Conservation (phyloP, 441 rosid genomes). For the Populus tomentosa region DNA sequence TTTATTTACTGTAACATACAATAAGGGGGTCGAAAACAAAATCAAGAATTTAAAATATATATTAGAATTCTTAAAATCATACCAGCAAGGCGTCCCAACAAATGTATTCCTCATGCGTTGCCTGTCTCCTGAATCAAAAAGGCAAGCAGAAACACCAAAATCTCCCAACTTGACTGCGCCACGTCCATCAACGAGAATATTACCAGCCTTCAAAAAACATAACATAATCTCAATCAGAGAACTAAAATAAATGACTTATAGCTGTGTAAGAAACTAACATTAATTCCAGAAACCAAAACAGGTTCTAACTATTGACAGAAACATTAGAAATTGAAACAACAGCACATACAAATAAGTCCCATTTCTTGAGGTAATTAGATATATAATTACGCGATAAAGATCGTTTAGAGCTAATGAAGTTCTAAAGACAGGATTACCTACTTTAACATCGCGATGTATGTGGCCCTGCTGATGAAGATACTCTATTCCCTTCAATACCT, state of each 20-base stretch:
- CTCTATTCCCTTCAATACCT: conserved; percentile 82
- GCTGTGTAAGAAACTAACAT: neutral
- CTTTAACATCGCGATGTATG: conserved; percentile 97
- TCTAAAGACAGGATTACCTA: conserved; percentile 20
- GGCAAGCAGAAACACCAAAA: conserved; percentile 96
- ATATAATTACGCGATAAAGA: neutral
- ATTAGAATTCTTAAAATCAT: conserved; percentile 18
- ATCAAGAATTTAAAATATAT: neutral
- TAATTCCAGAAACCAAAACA: neutral
- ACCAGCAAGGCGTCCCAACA: conserved; percentile 99
- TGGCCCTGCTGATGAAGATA: conserved; percentile 99
- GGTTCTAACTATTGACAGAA: no score
- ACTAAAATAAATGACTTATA: neutral
- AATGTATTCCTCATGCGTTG: conserved; percentile 95
- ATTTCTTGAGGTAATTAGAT: no score
- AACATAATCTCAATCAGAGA: neutral
- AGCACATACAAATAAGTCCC: neutral
- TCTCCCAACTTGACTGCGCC: conserved; percentile 90
- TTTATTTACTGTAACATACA: neutral
- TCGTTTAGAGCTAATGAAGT: neutral
- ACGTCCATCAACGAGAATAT: conserved; percentile 73
- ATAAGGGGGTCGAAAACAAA: neutral
- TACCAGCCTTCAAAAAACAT: conserved; percentile 66
- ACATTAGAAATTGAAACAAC: neutral
- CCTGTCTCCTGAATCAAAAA: conserved; percentile 98